phyloP scores from a whole-genome alignment of 371 early-diverging fungal genomes.

The Apophysomyces ossiformis region DNA sequence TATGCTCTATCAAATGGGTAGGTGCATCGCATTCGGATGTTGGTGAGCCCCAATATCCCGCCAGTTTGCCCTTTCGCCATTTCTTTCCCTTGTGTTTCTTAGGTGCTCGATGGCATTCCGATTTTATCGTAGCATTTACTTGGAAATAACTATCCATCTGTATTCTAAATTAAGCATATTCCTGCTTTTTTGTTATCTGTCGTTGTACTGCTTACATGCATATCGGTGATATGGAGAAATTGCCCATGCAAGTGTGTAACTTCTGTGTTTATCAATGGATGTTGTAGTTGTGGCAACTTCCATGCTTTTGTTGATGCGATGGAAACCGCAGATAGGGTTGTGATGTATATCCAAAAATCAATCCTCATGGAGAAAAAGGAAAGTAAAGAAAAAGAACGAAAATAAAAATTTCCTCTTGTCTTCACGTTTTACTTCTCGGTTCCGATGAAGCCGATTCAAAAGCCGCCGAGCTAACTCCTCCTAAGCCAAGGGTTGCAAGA shows the following conservation, averaged over 20 bases:
- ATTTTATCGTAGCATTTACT: constrained; percentile 52
- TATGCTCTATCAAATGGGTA: constrained; percentile 60
- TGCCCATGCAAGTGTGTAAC: constrained; percentile 30
- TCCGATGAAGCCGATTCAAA: constrained; percentile 10
- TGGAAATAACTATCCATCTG: constrained; percentile 56
- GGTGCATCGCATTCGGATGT: constrained; percentile 73
- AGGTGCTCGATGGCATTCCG: constrained; percentile 58
- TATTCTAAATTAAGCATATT: neutral
- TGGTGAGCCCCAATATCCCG: constrained; percentile 64
- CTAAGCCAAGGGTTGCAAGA: neutral
- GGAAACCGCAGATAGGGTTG: neutral
- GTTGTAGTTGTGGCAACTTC: neutral
- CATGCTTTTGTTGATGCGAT: neutral
- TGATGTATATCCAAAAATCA: neutral
- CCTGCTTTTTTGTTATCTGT: neutral
- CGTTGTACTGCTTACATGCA: constrained; percentile 45
- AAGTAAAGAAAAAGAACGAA: neutral
- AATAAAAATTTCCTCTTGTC: neutral
- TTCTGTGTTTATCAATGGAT: neutral
- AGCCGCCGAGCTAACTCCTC: neutral
- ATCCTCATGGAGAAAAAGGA: neutral
- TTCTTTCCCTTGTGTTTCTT: constrained; percentile 28
- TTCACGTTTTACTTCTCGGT: constrained; percentile 2
- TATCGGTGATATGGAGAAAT: constrained; percentile 72
- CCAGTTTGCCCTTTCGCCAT: constrained; percentile 26